phyloP scores from a whole-genome alignment of 2,329 filamentous ascomycete genomes.

The Colletotrichum sp. region DNA sequence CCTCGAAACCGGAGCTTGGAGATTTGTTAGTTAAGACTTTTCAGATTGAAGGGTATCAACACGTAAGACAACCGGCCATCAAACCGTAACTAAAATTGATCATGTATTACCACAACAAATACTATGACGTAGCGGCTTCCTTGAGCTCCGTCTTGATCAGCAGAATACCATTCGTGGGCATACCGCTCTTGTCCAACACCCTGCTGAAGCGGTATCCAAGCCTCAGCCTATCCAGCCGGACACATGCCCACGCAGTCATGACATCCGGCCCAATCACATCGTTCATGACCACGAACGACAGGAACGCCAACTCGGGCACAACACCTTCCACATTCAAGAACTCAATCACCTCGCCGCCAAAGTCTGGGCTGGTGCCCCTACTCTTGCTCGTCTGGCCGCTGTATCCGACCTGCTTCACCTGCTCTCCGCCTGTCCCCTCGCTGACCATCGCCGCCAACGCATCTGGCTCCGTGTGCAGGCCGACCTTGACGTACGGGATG shows the following conservation, averaged over 20 bases:
- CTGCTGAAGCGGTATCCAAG: slow-evolving; percentile 80
- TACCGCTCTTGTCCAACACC: slow-evolving; percentile 72
- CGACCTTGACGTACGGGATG: slow-evolving; percentile 82
- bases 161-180: slow-evolving; percentile 70
- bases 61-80: fast-evolving
- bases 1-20: too few species aligned
- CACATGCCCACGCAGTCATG: slow-evolving; percentile 86
- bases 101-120: too few species aligned
- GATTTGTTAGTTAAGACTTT: too few species aligned
- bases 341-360: slow-evolving; percentile 59
- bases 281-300: slow-evolving; percentile 86
- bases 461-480: slow-evolving; percentile 79
- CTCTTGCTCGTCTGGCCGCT: slow-evolving; percentile 64
- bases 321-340: slow-evolving; percentile 64
- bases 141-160: slow-evolving; percentile 61
- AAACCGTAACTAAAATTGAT: too few species aligned
- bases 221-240: slow-evolving; percentile 80
- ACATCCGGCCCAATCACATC: slow-evolving; percentile 81
- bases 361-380: slow-evolving; percentile 67
- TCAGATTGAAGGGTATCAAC: too few species aligned
- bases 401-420: slow-evolving; percentile 48
- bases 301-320: slow-evolving; percentile 73
- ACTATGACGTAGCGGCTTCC: not conserved
- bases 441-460: slow-evolving; percentile 35
- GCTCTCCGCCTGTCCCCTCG: slow-evolving; percentile 43